Evolutionary conservation across 805 yeast genomes (phyloP), one percentile per base, ranked within the genome.

Genomic region (Saturnispora kantuleensis): DNA sequence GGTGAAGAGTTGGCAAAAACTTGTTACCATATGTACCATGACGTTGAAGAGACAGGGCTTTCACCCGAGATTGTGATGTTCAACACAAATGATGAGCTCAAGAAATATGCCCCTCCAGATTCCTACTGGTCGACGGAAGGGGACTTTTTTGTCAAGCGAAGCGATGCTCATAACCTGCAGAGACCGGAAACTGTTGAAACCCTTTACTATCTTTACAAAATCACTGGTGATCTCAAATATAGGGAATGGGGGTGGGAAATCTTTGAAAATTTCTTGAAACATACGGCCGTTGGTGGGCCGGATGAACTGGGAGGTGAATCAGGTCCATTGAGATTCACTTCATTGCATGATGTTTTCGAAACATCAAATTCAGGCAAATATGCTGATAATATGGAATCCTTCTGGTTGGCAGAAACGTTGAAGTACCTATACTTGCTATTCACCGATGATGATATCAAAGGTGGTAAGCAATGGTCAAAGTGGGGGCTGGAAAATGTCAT

Each of bases 161-260:
- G 64, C 12, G 97, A 89, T 60, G 73, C 70, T 42, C 96, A 89
- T 62, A 87, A 87, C 61, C 67, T 89, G 50, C 97, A 88, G 66
- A 73, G 96, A 52, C 96, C 96, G 1, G 97, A 89, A 62, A 86
- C 96, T 2, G 95, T 88, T 2, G 97, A 89, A 64, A 81, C 94
- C 1, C 67, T 89, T 36, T 89, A 81, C 68, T 74, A 83, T 52
- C 65, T 89, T 50, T 89, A 80, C 66, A 77, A 88, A 52, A 68
- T 87, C 52, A 84, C 95, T 1, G 80, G 81, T 26, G 93, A 88
- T 56, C 76, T 74, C 31, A 81, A 81, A 56, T 88, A 86, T 61
- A 75, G 96, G 54, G 73, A 79, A 56, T 87, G 94, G 88, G 96
- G 96, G 9, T 84, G 82, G 73, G 85, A 84, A 57, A 84, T 89